Base-by-base conservation (phyloP, 306 rosid genomes). In the Dryas drummondii region DNA sequence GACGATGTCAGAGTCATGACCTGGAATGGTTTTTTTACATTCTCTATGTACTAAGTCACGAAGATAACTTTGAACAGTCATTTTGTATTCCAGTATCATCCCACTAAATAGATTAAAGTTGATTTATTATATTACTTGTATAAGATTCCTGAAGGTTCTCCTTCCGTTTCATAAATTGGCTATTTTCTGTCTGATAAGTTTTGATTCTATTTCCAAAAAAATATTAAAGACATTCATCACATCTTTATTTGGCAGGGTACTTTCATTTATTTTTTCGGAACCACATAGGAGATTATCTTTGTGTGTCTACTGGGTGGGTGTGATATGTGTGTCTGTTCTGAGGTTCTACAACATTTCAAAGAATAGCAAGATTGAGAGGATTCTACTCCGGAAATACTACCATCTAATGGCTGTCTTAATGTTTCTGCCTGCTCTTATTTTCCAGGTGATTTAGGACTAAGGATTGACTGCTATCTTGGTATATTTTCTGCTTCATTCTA, bases 401-500 rank as follows among this genome's bases (percentile, higher is more conserved):
- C 99, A 94, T 84, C 83, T 94, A 71, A 78, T 94, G 94, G 99
- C 99, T 65, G 99, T 94, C 70, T 88, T 63, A 52, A 94, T 94
- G 97, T 94, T 94, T 87, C 64, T 83, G 70, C 98, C 98, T 78
- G 98, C 98, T 76, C 96, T 94, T 75, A 82, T 94, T 82, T 92
- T 86, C 82, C 99, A 92, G 97, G 99, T 94, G 80, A 85, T 76
- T 79, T 76, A 65, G 79, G 70, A 76, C 56, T 68, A 76, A 70
- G 7, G 64, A 32, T 54, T 71, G 67, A 47, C 71, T 78, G 47
- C 54, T 4, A 16, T 52, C 75, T 44, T 58, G 56, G 49, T 67
- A 56, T 42, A 48, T 85, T 60, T 73, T 79, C 42, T 58, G 49
- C 26, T 41, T 47, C 61, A 50, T 72, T 70, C 41, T 77, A 13